phyloP scores from a whole-genome alignment of 208 protist genomes.

The Crithidia sp. region DNA sequence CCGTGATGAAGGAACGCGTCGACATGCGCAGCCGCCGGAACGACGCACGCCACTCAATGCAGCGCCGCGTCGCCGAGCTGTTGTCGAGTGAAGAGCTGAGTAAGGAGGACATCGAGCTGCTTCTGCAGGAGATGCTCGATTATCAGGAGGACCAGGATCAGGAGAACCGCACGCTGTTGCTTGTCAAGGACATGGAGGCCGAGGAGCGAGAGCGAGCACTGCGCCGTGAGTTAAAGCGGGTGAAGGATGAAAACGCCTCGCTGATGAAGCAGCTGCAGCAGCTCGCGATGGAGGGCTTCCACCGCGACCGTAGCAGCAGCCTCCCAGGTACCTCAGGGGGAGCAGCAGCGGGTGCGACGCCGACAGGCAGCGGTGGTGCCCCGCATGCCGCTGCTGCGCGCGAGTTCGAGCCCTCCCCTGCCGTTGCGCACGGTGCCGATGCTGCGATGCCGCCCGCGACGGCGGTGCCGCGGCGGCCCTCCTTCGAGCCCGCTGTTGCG shows the following conservation, averaged over 20 bases:
- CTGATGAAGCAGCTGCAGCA: slow-evolving; percentile 49
- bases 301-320: slow-evolving; percentile 25
- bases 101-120: slow-evolving; percentile 55
- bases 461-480: background rate
- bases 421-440: background rate
- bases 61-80: slow-evolving; percentile 60
- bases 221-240: slow-evolving; percentile 23
- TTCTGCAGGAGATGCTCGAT: slow-evolving; percentile 77
- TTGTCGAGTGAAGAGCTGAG: slow-evolving; percentile 40
- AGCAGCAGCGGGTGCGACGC: background rate
- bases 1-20: slow-evolving; percentile 33
- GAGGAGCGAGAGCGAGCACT: slow-evolving; percentile 59
- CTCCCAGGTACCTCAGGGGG: background rate
- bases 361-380: background rate
- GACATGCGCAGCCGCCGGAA: slow-evolving; percentile 35
- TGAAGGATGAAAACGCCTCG: slow-evolving; percentile 41
- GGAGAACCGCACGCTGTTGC: slow-evolving; percentile 52
- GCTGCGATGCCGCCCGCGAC: background rate
- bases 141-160: slow-evolving; percentile 69
- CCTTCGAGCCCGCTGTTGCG: background rate
- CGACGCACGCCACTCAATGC: slow-evolving; percentile 43
- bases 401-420: background rate
- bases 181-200: slow-evolving; percentile 59
- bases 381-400: background rate
- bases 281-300: slow-evolving; percentile 29